Evolutionary conservation across 371 early-diverging fungal species (phyloP).

Genomic region (Nosema granulosis): DNA sequence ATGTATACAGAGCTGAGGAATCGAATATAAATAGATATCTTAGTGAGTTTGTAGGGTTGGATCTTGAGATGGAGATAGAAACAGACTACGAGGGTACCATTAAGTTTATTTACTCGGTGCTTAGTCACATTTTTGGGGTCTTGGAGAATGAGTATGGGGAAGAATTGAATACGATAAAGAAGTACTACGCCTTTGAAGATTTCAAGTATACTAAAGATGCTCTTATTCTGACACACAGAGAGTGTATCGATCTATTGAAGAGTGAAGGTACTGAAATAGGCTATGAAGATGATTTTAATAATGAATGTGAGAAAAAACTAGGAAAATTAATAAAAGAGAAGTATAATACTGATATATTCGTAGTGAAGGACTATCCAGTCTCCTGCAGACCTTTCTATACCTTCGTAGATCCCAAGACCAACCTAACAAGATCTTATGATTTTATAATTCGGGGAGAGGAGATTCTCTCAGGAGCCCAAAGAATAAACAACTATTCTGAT

Average conservation of each 20-base stretch:
- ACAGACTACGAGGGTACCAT: conserved; percentile 94
- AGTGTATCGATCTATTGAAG: conserved; percentile 82
- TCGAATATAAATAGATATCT: conserved; percentile 95
- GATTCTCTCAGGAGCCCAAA: conserved; percentile 97
- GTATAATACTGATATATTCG: conserved; percentile 93
- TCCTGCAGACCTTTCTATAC: conserved; percentile 96
- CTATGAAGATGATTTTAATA: conserved; percentile 71
- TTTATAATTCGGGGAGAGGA: conserved; percentile 99
- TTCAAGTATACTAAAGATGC: conserved; percentile 79
- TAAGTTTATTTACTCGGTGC: conserved; percentile 79
- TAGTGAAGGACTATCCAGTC: conserved; percentile 96
- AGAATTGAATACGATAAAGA: conserved; percentile 79
- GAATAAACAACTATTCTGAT: conserved; percentile 83
- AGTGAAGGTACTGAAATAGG: conserved; percentile 82
- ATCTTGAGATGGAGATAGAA: conserved; percentile 97
- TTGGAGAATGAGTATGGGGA: conserved; percentile 74
- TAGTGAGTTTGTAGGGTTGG: conserved; percentile 97
- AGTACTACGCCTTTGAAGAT: conserved; percentile 84
- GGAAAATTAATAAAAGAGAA: conserved; percentile 86
- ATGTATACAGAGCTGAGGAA: conserved; percentile 98
- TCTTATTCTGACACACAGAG: conserved; percentile 76
- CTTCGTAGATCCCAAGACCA: conserved; percentile 73
- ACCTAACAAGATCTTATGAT: conserved; percentile 95
- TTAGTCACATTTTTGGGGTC: conserved; percentile 81
- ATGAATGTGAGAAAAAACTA: conserved; percentile 81